phyloP scores from a whole-genome alignment of 345 rosid genomes.

The Lepidium didymum region DNA sequence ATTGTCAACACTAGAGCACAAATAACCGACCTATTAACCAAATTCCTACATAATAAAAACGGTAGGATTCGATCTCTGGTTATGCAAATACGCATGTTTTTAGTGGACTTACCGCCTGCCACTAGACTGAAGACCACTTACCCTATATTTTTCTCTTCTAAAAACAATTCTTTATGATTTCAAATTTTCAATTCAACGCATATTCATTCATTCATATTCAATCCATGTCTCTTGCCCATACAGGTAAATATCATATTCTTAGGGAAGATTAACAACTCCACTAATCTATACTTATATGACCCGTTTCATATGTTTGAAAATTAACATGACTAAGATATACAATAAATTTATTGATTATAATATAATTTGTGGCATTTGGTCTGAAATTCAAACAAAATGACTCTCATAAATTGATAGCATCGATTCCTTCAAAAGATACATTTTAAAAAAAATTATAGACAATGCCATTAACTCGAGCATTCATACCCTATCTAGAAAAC shows the following conservation, averaged over 20 bases:
- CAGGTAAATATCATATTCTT: neutral
- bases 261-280: constrained; percentile 20
- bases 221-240: neutral
- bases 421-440: neutral
- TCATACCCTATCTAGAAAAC: too few relatives aligned
- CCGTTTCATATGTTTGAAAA: constrained; percentile 16
- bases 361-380: neutral
- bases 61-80: too few relatives aligned
- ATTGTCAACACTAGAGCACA: too few relatives aligned
- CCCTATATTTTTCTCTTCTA: neutral
- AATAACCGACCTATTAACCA: too few relatives aligned
- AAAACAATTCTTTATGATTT: neutral
- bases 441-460: neutral
- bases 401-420: neutral
- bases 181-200: neutral
- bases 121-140: too few relatives aligned
- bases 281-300: neutral
- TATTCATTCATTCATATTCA: neutral
- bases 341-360: neutral
- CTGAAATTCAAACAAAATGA: neutral
- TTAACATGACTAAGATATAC: neutral
- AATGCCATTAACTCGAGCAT: too few relatives aligned
- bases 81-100: too few relatives aligned
- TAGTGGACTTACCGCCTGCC: too few relatives aligned
- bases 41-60: too few relatives aligned